Percentiles rank a stretch among this genome's conserved stretches.
Evolutionary conservation across 345 rosid species (phyloP).

Genomic region (Arabidopsis thaliana): TAIR10.1 NC_003076.8:14778001-14778500

Average conservation of each 20-base stretch:
- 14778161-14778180: slow-evolving; percentile 1
- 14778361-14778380: slow-evolving; percentile 22
- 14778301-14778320: neutral
- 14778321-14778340: slow-evolving; percentile 26
- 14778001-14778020: slow-evolving; percentile 10
- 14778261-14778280: slow-evolving; percentile 19
- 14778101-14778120: too few relatives aligned
- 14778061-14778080: neutral
- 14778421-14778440: slow-evolving; percentile 9
- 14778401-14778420: neutral
- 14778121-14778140: slow-evolving; percentile 29
- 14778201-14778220: slow-evolving; percentile 19
- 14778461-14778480: slow-evolving; percentile 7
- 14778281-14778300: slow-evolving; percentile 1
- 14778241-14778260: slow-evolving; percentile 21
- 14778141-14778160: slow-evolving; percentile 12
- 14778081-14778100: neutral
- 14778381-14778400: neutral
- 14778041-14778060: slow-evolving; percentile 23
- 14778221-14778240: slow-evolving; percentile 2
- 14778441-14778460: slow-evolving; percentile 29
- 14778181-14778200: slow-evolving; percentile 37
- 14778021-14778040: slow-evolving; percentile 42
- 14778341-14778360: slow-evolving; percentile 22
- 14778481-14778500: slow-evolving; percentile 17